Percentiles rank a stretch among this genome's conserved stretches.
Evolutionary conservation across 2,329 filamentous ascomycete species (phyloP).

Genomic region (Celoporthe dispersa): DNA sequence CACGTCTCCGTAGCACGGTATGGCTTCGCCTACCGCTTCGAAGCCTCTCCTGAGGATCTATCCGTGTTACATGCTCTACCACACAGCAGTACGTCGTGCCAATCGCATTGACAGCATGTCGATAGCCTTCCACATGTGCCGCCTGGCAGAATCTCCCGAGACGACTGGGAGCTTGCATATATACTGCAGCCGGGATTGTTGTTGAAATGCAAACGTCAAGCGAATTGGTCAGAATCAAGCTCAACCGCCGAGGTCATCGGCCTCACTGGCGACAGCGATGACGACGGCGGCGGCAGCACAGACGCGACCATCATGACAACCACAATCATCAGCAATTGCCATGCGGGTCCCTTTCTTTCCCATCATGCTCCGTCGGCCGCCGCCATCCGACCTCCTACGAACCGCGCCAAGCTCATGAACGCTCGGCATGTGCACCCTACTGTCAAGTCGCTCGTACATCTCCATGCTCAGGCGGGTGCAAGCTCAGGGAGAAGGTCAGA

Average conservation of each 20-base stretch:
- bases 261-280: conserved; percentile 35
- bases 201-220: too few relatives aligned
- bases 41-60: too few relatives aligned
- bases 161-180: too few relatives aligned
- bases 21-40: too few relatives aligned
- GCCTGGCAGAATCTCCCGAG: too few relatives aligned
- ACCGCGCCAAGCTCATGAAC: conserved; percentile 13
- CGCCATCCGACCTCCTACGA: not conserved
- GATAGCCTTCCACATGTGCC: too few relatives aligned
- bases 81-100: too few relatives aligned
- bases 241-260: conserved; percentile 34
- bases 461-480: conserved; percentile 14
- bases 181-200: too few relatives aligned
- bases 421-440: conserved; percentile 2
- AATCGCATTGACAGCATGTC: too few relatives aligned
- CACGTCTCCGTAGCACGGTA: too few relatives aligned
- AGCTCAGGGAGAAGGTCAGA: conserved; percentile 16
- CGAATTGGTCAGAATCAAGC: too few relatives aligned
- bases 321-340: not conserved
- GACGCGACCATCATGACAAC: not conserved
- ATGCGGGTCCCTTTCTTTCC: not conserved
- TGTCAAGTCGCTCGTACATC: not conserved
- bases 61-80: too few relatives aligned
- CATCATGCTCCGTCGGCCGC: not conserved
- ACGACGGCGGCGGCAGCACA: not conserved